These are phyloP conservation scores for Leucoagaricus sp. DNA, from an alignment of 1,284 basidiomycete genomes.

Conservation along the genomic window DNA sequence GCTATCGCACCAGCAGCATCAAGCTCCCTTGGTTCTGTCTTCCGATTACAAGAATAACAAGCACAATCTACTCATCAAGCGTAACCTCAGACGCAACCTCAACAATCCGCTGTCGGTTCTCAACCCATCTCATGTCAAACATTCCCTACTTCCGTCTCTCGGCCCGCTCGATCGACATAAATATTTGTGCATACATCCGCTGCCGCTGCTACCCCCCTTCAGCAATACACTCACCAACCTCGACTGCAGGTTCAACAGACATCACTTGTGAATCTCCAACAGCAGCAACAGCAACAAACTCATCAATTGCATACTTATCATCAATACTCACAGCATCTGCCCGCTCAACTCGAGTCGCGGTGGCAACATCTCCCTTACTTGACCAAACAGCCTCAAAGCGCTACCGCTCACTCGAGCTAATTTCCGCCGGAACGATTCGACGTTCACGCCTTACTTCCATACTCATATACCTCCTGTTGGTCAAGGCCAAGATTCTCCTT, in stretches of 20 bases:
- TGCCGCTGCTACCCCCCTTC: constrained; percentile 37
- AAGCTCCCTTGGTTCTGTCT: constrained; percentile 42
- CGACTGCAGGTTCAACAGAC: constrained; percentile 27
- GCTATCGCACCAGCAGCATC: constrained; percentile 43
- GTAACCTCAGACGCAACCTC: constrained; percentile 24
- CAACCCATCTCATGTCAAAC: constrained; percentile 35
- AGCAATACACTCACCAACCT: constrained; percentile 45
- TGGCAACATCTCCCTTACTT: constrained; percentile 40
- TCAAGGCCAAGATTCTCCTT: constrained; percentile 64
- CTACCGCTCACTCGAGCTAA: constrained; percentile 38
- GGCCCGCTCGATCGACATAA: constrained; percentile 33
- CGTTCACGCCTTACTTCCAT: constrained; percentile 62
- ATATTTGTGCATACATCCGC: constrained; percentile 27
- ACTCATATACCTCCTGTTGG: constrained; percentile 72
- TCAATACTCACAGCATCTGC: constrained; percentile 64
- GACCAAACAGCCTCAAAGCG: constrained; percentile 44
- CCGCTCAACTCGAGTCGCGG: constrained; percentile 58
- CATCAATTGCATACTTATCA: constrained; percentile 51
- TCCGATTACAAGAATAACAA: constrained; percentile 52
- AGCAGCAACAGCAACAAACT: constrained; percentile 26
- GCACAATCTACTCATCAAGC: constrained; percentile 27
- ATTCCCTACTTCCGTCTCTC: constrained; percentile 41
- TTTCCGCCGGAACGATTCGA: constrained; percentile 63
- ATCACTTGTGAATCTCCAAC: constrained; percentile 19
- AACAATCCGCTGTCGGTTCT: constrained; percentile 27